A percentile compares a stretch with the other conserved stretches of the same genome.
phyloP scores from a whole-genome alignment of 768 basidiomycete genomes.

The Leccinum truebloodii region DNA sequence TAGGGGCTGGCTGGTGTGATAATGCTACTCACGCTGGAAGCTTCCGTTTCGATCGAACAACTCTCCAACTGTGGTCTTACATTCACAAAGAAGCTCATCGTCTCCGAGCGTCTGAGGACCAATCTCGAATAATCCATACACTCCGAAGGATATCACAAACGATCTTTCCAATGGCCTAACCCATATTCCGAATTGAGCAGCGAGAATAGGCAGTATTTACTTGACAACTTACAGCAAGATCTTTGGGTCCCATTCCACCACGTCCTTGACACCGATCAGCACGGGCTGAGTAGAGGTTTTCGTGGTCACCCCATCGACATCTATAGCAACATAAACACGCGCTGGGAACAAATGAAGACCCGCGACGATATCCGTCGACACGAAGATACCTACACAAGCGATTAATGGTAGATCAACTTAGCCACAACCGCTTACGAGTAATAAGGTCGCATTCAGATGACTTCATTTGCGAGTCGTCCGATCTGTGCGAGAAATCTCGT shows the following conservation, averaged over 20 bases:
- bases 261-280: neutral
- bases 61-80: constrained; percentile 1
- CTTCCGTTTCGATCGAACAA: neutral
- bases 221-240: neutral
- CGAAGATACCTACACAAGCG: neutral
- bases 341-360: neutral
- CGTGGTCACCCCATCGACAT: neutral
- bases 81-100: neutral
- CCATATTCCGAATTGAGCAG: neutral
- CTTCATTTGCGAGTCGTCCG: neutral
- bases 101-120: neutral
- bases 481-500: neutral
- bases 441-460: neutral
- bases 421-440: neutral
- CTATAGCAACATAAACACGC: neutral
- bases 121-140: neutral
- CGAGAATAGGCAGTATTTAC: neutral
- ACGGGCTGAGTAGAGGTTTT: neutral
- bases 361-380: neutral
- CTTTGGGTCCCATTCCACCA: neutral
- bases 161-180: neutral
- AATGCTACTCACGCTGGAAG: neutral
- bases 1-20: neutral
- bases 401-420: neutral
- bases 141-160: neutral